Evolutionary conservation across 192 early-diverging fungal species (phyloP).

Genomic region (Coemansia sp.): DNA sequence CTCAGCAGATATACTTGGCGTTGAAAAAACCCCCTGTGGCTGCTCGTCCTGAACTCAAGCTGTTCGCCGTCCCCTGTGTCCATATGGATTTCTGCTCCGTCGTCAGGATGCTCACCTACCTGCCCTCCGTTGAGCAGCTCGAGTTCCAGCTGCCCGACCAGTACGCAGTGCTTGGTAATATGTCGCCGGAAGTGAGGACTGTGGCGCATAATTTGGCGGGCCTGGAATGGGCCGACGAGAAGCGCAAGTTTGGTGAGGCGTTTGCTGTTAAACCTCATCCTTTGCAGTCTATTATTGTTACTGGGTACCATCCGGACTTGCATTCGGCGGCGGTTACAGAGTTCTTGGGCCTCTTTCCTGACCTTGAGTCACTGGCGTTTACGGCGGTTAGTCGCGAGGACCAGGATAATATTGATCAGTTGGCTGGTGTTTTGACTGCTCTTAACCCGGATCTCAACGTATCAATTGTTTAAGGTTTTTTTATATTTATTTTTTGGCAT

Average conservation of each 20-base stretch:
- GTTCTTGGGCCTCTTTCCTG: slow-evolving; percentile 49
- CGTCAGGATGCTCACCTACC: slow-evolving; percentile 29
- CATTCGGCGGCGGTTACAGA: slow-evolving; percentile 46
- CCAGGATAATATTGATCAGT: slow-evolving; percentile 54
- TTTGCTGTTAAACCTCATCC: slow-evolving; percentile 47
- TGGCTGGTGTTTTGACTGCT: slow-evolving; percentile 50
- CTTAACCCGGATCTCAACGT: slow-evolving; percentile 49
- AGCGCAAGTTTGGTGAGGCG: slow-evolving; percentile 25
- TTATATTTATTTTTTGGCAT: no score
- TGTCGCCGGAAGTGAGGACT: neutral
- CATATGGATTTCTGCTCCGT: slow-evolving; percentile 53
- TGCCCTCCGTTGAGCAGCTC: slow-evolving; percentile 51
- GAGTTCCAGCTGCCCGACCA: slow-evolving; percentile 51
- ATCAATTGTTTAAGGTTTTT: slow-evolving; percentile 31
- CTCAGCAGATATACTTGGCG: slow-evolving; percentile 34
- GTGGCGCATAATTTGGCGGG: slow-evolving; percentile 52
- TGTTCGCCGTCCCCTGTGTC: slow-evolving; percentile 41
- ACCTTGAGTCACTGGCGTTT: slow-evolving; percentile 48
- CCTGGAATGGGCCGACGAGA: slow-evolving; percentile 43
- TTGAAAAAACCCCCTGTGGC: slow-evolving; percentile 32
- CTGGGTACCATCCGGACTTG: slow-evolving; percentile 47
- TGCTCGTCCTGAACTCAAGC: slow-evolving; percentile 37
- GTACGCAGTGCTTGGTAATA: slow-evolving; percentile 16
- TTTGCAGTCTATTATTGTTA: slow-evolving; percentile 44
- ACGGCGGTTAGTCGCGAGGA: slow-evolving; percentile 43